Conservation (phyloP, 2,329 filamentous ascomycete genomes). For the Aspergillus sp. region DNA sequence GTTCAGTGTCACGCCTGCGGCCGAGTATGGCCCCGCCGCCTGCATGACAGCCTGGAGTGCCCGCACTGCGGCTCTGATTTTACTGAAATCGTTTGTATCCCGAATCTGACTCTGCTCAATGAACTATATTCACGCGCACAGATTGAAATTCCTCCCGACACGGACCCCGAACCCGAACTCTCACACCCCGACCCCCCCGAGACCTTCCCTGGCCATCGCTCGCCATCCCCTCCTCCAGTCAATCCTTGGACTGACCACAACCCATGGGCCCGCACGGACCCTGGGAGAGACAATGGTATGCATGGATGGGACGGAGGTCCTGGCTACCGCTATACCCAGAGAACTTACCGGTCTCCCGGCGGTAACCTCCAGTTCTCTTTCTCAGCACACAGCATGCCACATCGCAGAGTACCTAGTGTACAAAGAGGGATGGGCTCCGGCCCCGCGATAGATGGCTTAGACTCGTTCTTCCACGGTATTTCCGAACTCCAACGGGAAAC, state of each 20-base stretch:
- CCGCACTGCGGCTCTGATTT: slow-evolving; percentile 76
- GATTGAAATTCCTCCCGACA: slow-evolving; percentile 36
- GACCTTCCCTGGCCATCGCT: slow-evolving; percentile 20
- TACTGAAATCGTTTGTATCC: slow-evolving; percentile 74
- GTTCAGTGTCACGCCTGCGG: slow-evolving; percentile 83
- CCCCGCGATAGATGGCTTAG: slow-evolving; percentile 38
- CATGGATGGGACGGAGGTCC: slow-evolving; percentile 4
- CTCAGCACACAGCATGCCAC: slow-evolving; percentile 26
- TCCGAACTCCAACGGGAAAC: slow-evolving; percentile 38
- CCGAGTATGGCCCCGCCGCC: slow-evolving; percentile 75
- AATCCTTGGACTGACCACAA: slow-evolving; percentile 46
- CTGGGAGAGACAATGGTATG: slow-evolving; percentile 26
- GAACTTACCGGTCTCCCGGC: slow-evolving; percentile 46
- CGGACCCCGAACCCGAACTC: slow-evolving; percentile 15
- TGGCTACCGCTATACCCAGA: slow-evolving; percentile 31
- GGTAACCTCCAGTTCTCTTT: slow-evolving; percentile 46
- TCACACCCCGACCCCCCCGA: slow-evolving; percentile 26
- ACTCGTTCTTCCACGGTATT: slow-evolving; percentile 49
- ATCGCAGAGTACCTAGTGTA: slow-evolving; percentile 17
- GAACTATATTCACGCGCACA: slow-evolving; percentile 14
- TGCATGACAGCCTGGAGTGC: slow-evolving; percentile 65
- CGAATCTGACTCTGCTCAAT: background rate
- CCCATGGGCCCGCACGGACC: slow-evolving; percentile 47
- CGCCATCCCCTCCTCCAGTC: slow-evolving; percentile 17
- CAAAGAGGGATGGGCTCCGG: slow-evolving; percentile 21